Evolutionary conservation across 345 rosid species (phyloP).

Genomic region (Dipteronia dyeriana): DNA sequence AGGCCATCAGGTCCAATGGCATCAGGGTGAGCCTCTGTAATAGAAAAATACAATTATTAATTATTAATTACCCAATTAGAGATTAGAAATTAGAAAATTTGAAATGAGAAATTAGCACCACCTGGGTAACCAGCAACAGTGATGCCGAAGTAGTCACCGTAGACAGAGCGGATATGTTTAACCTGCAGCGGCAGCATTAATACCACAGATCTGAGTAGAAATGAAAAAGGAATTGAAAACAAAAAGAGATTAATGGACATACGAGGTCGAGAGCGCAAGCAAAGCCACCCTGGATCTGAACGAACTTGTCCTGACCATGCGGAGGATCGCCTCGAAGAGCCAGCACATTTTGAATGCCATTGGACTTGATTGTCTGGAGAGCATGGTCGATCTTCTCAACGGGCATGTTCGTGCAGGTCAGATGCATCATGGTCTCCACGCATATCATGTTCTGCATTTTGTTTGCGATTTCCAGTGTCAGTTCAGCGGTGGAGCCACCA

Average conservation of each 20-base stretch:
- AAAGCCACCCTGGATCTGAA: constrained; percentile 91
- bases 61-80: too few relatives aligned
- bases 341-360: constrained; percentile 95
- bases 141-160: constrained; percentile 90
- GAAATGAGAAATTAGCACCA: too few relatives aligned
- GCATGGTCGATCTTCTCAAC: constrained; percentile 93
- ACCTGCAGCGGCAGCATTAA: constrained; percentile 44
- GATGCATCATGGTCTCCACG: constrained; percentile 99
- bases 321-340: constrained; percentile 99
- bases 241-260: background rate
- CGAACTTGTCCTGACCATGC: constrained; percentile 95
- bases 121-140: constrained; percentile 99
- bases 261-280: constrained; percentile 96
- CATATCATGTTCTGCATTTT: constrained; percentile 97
- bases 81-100: too few relatives aligned
- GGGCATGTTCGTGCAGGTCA: constrained; percentile 98
- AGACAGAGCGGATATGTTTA: constrained; percentile 67
- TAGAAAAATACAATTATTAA: background rate
- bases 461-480: constrained; percentile 90
- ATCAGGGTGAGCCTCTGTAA: constrained; percentile 92
- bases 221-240: too few relatives aligned
- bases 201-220: too few relatives aligned
- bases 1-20: constrained; percentile 68
- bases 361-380: constrained; percentile 72
- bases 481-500: constrained; percentile 97